Base-by-base conservation (phyloP, 2,329 filamentous ascomycete genomes). In the Aaosphaeria pasadenensis region DNA sequence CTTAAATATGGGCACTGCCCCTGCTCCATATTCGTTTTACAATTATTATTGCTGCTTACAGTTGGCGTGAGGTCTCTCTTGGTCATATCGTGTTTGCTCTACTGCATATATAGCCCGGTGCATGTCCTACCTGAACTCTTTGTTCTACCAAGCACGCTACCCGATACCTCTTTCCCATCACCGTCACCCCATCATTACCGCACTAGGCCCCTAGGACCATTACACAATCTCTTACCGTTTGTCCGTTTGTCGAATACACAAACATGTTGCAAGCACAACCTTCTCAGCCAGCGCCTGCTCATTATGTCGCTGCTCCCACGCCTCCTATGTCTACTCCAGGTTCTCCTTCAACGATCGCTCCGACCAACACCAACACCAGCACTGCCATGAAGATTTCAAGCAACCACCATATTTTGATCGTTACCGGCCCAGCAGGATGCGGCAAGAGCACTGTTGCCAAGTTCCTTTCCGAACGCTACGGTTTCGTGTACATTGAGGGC, bases 371-470 rank as follows among this genome's bases (percentile, higher is more conserved):
- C 60, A 5, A 31, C 47, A 24, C 7, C 50, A 28, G 43, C 17
- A 36, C 33, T 36, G n/a, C 48, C 39, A 67, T 70, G 64, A 39
- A 54, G n/a, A 60, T 64, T 13, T 58, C 66, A 5, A 60, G 61
- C 51, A 70, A 74, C 49, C 71, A 75, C 53, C 74, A 78, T 63
- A 76, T 78, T 47, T 75, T 76, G 63, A 73, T 79, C 54, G 73
- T 80, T 30, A 78, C 76, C 17, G 78, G 77, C 5, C 77, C 77
- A 17, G 77, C 77, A 44, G 78, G 78, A 33, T 78, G 77, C 53
- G 77, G 77, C 30, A 81, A 81, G 68, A 79, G 73, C 49, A 78
- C 76, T 6, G 71, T 79, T 38, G 77, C 76, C 11, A 71, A 74
- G 47, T 68, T 70, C 43, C 65, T 81, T 7, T 66, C 75, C 6